phyloP scores from a whole-genome alignment of 148 eudicot species.

The Polygonum aviculare region DNA sequence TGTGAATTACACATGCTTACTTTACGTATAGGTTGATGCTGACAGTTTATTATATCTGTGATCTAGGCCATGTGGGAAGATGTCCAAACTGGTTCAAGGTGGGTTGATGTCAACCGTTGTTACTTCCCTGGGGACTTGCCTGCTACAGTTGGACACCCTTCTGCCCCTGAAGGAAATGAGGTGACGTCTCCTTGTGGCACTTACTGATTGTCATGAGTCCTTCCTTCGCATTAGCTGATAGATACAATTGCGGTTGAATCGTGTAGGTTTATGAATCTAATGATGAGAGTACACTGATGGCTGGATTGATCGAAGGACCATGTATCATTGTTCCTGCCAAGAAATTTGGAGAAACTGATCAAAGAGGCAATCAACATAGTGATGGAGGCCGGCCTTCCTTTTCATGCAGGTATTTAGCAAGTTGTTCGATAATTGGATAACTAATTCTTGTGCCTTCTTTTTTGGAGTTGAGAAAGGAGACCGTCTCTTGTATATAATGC shows the following conservation, averaged over 20 bases:
- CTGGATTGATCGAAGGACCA: constrained; percentile 61
- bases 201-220: not conserved
- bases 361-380: constrained; percentile 25
- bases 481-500: not conserved
- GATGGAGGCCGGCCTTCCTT: constrained; percentile 41
- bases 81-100: constrained; percentile 45
- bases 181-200: constrained; percentile 22
- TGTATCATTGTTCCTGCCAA: constrained; percentile 76
- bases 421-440: not conserved
- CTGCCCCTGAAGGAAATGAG: constrained; percentile 81
- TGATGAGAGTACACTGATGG: constrained; percentile 42
- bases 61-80: constrained; percentile 98
- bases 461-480: not conserved
- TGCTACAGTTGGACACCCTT: constrained; percentile 80
- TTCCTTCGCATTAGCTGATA: not conserved
- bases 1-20: not conserved
- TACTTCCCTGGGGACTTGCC: constrained; percentile 93
- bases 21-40: not conserved
- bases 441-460: not conserved
- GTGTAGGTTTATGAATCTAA: constrained; percentile 85
- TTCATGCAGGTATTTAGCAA: constrained; percentile 49
- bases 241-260: not conserved
- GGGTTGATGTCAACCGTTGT: constrained; percentile 57
- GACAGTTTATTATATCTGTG: not conserved
- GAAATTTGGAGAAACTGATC: constrained; percentile 50